Evolutionary conservation across 2,329 filamentous ascomycete genomes (phyloP).

Genomic region (Sphaerulina vaccinii): DNA sequence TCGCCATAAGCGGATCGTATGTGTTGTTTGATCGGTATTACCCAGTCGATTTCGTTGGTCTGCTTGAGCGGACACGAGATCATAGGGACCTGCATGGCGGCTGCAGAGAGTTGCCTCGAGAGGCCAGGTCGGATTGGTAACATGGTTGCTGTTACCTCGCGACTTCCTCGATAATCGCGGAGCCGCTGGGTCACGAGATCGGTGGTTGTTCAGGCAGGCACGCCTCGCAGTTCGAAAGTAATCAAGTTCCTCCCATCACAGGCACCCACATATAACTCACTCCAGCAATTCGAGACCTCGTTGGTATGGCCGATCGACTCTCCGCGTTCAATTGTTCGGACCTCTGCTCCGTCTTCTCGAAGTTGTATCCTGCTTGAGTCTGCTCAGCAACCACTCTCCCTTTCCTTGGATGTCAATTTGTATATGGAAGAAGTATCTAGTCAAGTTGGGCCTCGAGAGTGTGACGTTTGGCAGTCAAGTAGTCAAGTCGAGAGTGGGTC

Average conservation of each 20-base stretch:
- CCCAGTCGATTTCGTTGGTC: constrained; percentile 99
- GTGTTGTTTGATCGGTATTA: constrained; percentile 85
- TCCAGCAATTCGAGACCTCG: background rate
- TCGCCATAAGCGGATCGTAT: constrained; percentile 93
- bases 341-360: background rate
- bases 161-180: background rate
- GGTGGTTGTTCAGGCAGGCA: background rate
- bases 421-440: background rate
- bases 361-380: background rate
- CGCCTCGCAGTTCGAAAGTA: background rate
- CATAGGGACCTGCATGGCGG: constrained; percentile 87
- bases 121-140: constrained; percentile 39
- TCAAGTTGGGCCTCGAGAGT: background rate
- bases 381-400: background rate
- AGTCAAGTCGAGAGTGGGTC: background rate
- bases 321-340: no score
- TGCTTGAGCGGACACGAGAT: constrained; percentile 87
- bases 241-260: background rate
- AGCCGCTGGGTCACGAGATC: background rate
- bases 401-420: background rate
- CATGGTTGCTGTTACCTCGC: constrained; percentile 23
- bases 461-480: background rate
- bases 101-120: constrained; percentile 35
- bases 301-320: background rate
- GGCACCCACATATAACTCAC: background rate